Percentiles rank a stretch among this genome's conserved stretches.
Evolutionary conservation across 768 basidiomycete genomes (phyloP).

Genomic region (Lyophyllum shimeji): DNA sequence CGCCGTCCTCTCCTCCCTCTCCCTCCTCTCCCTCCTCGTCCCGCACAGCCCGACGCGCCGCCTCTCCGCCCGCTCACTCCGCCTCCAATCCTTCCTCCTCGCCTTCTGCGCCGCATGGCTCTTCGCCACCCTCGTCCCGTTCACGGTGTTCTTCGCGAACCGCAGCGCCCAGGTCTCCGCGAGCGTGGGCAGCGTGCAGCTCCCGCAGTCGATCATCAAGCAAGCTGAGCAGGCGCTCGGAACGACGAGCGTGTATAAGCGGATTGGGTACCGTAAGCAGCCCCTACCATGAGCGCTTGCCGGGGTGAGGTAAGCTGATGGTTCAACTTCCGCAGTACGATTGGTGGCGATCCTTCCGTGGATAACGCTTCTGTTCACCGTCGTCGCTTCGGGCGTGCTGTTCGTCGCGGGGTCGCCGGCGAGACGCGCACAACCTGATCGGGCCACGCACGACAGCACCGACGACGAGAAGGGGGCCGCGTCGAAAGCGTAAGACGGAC

Average conservation of each 20-base stretch:
- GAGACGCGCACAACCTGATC: slow-evolving; percentile 1
- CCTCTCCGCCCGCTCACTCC: slow-evolving; percentile 26
- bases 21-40: slow-evolving; percentile 21
- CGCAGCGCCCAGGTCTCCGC: slow-evolving; percentile 45
- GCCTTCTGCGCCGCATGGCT: slow-evolving; percentile 45
- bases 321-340: slow-evolving; percentile 34
- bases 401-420: slow-evolving; percentile 27
- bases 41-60: slow-evolving; percentile 14
- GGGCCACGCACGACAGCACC: background rate
- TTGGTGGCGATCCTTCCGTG: slow-evolving; percentile 53
- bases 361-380: slow-evolving; percentile 44
- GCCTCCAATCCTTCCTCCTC: slow-evolving; percentile 35
- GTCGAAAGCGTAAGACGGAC: no score
- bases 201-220: slow-evolving; percentile 39
- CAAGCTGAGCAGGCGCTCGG: slow-evolving; percentile 35
- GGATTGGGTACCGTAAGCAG: slow-evolving; percentile 51
- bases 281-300: no score
- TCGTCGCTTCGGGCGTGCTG: slow-evolving; percentile 33
- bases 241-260: slow-evolving; percentile 39
- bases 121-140: slow-evolving; percentile 28
- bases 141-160: slow-evolving; percentile 33
- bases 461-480: background rate
- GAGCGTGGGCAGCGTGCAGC: slow-evolving; percentile 30
- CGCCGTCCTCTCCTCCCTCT: slow-evolving; percentile 26
- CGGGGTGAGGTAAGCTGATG: background rate